Percentiles rank a stretch among this genome's conserved stretches.
phyloP scores from a whole-genome alignment of 2,329 filamentous ascomycete genomes.

The Aspergillus terreus region DNA sequence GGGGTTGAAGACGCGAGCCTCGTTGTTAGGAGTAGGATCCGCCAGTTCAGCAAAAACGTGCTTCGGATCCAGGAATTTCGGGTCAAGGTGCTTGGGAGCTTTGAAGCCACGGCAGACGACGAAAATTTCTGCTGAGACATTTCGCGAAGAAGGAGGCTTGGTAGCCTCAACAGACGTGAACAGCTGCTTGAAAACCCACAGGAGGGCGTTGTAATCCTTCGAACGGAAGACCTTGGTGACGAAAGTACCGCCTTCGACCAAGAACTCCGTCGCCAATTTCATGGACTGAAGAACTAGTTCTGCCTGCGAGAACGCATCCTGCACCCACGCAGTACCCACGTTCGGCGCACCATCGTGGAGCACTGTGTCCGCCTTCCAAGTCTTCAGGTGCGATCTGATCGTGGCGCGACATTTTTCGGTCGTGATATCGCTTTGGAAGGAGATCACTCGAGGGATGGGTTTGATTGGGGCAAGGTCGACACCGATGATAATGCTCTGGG shows the following conservation, averaged over 20 bases:
- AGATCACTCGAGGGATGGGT: constrained; percentile 86
- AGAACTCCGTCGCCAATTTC: constrained; percentile 91
- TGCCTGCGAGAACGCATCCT: constrained; percentile 97
- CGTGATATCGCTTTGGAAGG: constrained; percentile 96
- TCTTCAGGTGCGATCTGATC: constrained; percentile 84
- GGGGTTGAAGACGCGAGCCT: constrained; percentile 96
- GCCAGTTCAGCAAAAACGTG: constrained; percentile 91
- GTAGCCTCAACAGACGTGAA: constrained; percentile 95
- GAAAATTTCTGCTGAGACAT: constrained; percentile 97
- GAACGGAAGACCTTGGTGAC: constrained; percentile 97
- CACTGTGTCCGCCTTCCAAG: constrained; percentile 93
- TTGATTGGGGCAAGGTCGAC: constrained; percentile 96
- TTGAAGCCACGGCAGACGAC: constrained; percentile 95
- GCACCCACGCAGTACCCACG: constrained; percentile 95
- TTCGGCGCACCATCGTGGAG: constrained; percentile 97
- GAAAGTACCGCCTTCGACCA: constrained; percentile 84
- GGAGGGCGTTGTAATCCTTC: constrained; percentile 91
- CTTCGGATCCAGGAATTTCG: constrained; percentile 83
- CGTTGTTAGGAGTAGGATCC: constrained; percentile 83
- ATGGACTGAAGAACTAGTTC: constrained; percentile 86
- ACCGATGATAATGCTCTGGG: constrained; percentile 83
- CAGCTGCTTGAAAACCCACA: constrained; percentile 97
- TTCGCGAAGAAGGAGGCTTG: constrained; percentile 91
- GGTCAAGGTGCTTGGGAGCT: constrained; percentile 88
- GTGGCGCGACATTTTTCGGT: constrained; percentile 93